Evolutionary conservation across 1,284 basidiomycete genomes (phyloP).

Genomic region (Marasmius sp.): DNA sequence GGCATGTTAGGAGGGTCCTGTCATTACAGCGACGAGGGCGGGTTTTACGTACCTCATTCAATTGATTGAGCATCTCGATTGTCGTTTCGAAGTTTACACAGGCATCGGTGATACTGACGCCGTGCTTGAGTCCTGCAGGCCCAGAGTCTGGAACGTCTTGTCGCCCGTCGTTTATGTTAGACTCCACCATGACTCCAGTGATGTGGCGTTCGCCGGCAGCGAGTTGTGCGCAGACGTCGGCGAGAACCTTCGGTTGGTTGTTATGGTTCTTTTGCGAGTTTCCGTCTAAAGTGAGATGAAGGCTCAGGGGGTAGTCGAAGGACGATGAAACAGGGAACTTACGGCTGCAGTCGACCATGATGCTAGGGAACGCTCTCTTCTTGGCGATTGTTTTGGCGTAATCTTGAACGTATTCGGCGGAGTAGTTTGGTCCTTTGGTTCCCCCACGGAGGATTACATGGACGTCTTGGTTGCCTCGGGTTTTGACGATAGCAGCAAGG

Average conservation of each 20-base stretch:
- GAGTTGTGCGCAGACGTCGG: slow-evolving; percentile 79
- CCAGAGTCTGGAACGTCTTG: slow-evolving; percentile 79
- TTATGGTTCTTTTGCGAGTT: slow-evolving; percentile 92
- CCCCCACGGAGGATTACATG: slow-evolving; percentile 95
- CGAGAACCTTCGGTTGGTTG: slow-evolving; percentile 85
- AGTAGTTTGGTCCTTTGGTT: slow-evolving; percentile 85
- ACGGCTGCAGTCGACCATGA: slow-evolving; percentile 88
- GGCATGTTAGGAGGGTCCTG: neutral
- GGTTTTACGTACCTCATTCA: slow-evolving; percentile 56
- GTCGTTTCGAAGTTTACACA: slow-evolving; percentile 93
- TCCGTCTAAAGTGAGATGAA: slow-evolving; percentile 54
- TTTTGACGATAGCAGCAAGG: slow-evolving; percentile 94
- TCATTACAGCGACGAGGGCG: neutral
- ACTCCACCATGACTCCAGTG: slow-evolving; percentile 97
- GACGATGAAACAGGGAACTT: slow-evolving; percentile 29
- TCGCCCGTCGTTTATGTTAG: slow-evolving; percentile 84
- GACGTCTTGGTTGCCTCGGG: slow-evolving; percentile 87
- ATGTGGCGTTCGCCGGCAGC: slow-evolving; percentile 75
- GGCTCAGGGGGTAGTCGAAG: slow-evolving; percentile 1
- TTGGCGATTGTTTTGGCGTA: slow-evolving; percentile 73
- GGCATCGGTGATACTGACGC: slow-evolving; percentile 90
- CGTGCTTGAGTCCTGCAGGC: slow-evolving; percentile 70
- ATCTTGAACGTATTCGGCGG: slow-evolving; percentile 71
- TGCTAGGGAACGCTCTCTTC: slow-evolving; percentile 69
- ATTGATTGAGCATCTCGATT: slow-evolving; percentile 70